phyloP scores from a whole-genome alignment of 1,284 basidiomycete genomes.

The Pyrrhoderma noxium region DNA sequence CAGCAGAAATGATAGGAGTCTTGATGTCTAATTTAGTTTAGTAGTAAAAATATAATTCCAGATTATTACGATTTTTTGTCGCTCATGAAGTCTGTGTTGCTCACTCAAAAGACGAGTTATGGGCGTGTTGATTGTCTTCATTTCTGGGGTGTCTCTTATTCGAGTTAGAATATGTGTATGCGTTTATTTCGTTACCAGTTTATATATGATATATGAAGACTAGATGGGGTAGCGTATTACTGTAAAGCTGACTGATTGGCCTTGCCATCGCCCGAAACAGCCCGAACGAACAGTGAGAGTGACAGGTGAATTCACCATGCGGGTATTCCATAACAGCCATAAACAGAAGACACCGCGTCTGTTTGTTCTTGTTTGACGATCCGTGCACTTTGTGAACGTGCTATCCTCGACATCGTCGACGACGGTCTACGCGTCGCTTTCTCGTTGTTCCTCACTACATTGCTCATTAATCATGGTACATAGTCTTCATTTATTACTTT shows the following conservation, averaged over 20 bases:
- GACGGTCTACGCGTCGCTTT: not conserved
- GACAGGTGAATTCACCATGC: too few relatives aligned
- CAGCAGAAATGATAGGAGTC: slow-evolving; percentile 52
- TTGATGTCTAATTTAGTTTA: slow-evolving; percentile 34
- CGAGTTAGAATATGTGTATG: too few relatives aligned
- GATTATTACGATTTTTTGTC: not conserved
- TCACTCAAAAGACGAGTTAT: slow-evolving; percentile 33
- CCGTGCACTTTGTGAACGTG: too few relatives aligned
- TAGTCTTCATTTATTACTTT: not conserved
- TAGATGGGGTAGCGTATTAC: not conserved
- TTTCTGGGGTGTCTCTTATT: too few relatives aligned
- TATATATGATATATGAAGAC: too few relatives aligned
- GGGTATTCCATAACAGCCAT: too few relatives aligned
- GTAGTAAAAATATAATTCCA: not conserved
- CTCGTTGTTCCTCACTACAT: slow-evolving; percentile 13
- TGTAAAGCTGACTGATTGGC: not conserved
- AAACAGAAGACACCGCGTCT: too few relatives aligned
- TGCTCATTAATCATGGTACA: slow-evolving; percentile 56
- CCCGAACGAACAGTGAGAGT: too few relatives aligned
- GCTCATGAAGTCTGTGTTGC: too few relatives aligned
- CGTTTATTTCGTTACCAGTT: too few relatives aligned
- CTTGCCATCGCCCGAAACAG: too few relatives aligned
- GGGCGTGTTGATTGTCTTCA: slow-evolving; percentile 26
- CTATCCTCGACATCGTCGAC: not conserved
- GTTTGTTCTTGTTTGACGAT: too few relatives aligned